Base-by-base conservation (phyloP, 331 rosid genomes). In the Pyracantha coccinea region DNA sequence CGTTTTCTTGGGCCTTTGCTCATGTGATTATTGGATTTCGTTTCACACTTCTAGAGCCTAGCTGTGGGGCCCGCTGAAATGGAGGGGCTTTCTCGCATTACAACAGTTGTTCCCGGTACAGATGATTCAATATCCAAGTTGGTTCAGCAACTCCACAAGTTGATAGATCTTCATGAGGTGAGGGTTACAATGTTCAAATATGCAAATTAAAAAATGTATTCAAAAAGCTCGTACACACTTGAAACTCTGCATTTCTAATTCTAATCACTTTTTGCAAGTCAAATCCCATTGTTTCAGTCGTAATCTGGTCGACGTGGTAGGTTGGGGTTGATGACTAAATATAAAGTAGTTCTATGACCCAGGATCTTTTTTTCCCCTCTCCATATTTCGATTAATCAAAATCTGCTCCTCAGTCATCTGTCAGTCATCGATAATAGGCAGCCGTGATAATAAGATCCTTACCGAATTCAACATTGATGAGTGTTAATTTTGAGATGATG, bases 51-150 rank as follows among this genome's bases (percentile, higher is more conserved):
- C 6, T 77, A 87, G 90, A 87, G 90, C 70, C 83, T 87, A 19
- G 88, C 90, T 71, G 90, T 87, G 72, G 90, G 90, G 19, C 90
- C 75, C 63, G 83, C 90, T 66, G 90, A 87, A 77, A 76, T 17
- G 24, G 78, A 77, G 79, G 90, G 90, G 52, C 76, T 75, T 64
- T 87, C 90, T 75, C 90, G 90, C 76, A 84, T 87, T 44, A 87
- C 90, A 63, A 84, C 90, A 45, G 90, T 87, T 27, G 55, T 87
- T 87, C 90, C 88, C 67, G 90, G 90, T 58, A 87, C 86, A 29
- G 77, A 84, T 1, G 86, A 87, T 13, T 79, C 90, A 33, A 84
- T 87, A 31, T 68, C 54, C 77, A 82, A 87, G 83, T 82, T 87
- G 88, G 86, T 82, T 62, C 90, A 87, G 77, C 90, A 87, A 72